Base-by-base conservation (phyloP, 257 asterid species). In the Ligustrum vulgare region DNA sequence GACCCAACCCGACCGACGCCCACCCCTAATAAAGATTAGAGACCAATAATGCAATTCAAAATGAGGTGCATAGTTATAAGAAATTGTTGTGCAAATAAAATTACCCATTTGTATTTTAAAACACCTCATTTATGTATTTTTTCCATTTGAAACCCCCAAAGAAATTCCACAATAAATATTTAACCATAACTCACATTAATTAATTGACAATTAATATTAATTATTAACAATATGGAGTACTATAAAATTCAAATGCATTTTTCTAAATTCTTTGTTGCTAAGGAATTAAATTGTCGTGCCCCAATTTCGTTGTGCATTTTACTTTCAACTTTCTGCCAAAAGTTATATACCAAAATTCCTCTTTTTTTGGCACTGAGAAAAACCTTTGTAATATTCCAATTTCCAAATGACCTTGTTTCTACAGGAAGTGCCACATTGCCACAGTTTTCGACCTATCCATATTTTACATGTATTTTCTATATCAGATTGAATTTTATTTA, bases 221-320 rank as follows among this genome's bases (percentile, higher is more conserved):
- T 4, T 56, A 54, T 1, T 4, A 18, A 5, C 1, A 2, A 60
- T 58, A 23, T 28, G 31, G 31, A 28, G 31, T 22, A 12, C 22
- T 34, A 45, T 11, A 13, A 7, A 60, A 58, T 34, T 63, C 18
- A 13, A 7, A 43, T 41, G 20, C 1, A 41, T 68, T 69, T 68
- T 32, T 34, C 45, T 58, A 41, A 6, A 76, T 70, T 34, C 82
- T 81, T 81, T 77, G 68, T 79, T 54, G 77, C 80, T 77, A 77
- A 81, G 81, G 65, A 72, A 69, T 74, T 31, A 39, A 69, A 81
- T 68, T 60, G 45, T 73, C 63, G 68, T 41, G 63, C 80, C 70
- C 67, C 60, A 33, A 34, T 56, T 76, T 58, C 67, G 41, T 28
- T 72, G 69, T 76, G 16, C 16, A 60, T 22, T 60, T 22, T 60